A percentile compares a stretch with the other conserved stretches of the same genome.
Conservation (phyloP, 306 rosid species). For the Ormosia emarginata region DNA sequence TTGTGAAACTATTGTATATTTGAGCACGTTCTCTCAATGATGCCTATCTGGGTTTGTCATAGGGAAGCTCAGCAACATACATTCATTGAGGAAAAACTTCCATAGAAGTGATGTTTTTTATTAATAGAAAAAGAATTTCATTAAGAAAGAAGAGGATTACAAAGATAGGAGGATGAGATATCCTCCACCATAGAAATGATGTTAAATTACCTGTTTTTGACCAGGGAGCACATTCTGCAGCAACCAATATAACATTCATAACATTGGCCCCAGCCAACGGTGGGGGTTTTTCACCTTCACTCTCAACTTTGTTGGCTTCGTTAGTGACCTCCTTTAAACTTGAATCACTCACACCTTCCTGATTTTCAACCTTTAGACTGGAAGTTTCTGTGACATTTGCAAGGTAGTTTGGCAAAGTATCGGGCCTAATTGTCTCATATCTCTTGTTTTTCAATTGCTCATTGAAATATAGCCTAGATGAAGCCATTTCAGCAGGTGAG, state of each 20-base stretch:
- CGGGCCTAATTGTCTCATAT: constrained; percentile 27
- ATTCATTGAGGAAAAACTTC: constrained; percentile 8
- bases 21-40: neutral
- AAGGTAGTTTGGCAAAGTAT: constrained; percentile 36
- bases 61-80: neutral
- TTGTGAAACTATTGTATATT: neutral
- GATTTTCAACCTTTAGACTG: constrained; percentile 22
- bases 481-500: constrained; percentile 23
- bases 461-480: constrained; percentile 17
- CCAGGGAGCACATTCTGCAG: constrained; percentile 96
- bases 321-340: constrained; percentile 19
- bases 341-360: constrained; percentile 21
- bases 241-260: constrained; percentile 80
- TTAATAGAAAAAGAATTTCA: neutral
- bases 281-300: constrained; percentile 43
- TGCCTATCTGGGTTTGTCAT: neutral
- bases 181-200: neutral
- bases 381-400: constrained; percentile 15
- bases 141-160: neutral
- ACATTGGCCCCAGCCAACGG: constrained; percentile 89
- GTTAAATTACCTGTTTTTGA: constrained; percentile 71
- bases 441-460: constrained; percentile 23
- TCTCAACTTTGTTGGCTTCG: constrained; percentile 22
- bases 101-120: neutral
- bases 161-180: neutral